Evolutionary conservation across 208 protist genomes (phyloP).

Genomic region (Trypanosoma scelopori): DNA sequence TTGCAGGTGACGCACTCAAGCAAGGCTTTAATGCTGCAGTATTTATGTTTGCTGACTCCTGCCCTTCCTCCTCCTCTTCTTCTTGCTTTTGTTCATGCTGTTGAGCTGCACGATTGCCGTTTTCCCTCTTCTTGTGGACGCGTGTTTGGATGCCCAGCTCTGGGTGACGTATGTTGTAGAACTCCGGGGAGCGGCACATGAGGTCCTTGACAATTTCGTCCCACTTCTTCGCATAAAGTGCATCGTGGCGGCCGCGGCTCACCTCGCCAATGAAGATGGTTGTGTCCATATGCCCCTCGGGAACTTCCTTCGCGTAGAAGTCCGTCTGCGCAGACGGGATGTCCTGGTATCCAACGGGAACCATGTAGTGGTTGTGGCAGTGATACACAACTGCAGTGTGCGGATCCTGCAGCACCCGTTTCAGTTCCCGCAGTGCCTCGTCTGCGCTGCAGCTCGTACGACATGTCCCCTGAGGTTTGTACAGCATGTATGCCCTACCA

Average conservation of each 20-base stretch:
- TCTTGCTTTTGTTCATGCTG: neutral
- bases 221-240: constrained; percentile 86
- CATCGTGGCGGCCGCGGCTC: constrained; percentile 80
- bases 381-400: constrained; percentile 91
- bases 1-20: neutral
- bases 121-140: constrained; percentile 34
- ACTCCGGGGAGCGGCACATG: constrained; percentile 67
- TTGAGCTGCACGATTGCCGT: neutral
- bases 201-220: constrained; percentile 82
- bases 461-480: constrained; percentile 74
- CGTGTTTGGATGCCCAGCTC: constrained; percentile 80
- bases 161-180: constrained; percentile 88
- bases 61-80: neutral
- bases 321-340: constrained; percentile 73
- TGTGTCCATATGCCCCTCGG: constrained; percentile 54
- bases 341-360: constrained; percentile 88
- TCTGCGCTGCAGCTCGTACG: constrained; percentile 60
- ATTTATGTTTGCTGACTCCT: neutral
- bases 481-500: constrained; percentile 74
- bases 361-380: constrained; percentile 94
- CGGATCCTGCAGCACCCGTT: constrained; percentile 62
- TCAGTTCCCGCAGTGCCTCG: constrained; percentile 56
- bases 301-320: constrained; percentile 58
- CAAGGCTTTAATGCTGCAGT: neutral
- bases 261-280: constrained; percentile 91